Evolutionary conservation across 176 grass and related monocot genomes (phyloP).

Genomic region (Hyparrhenia diplandra): DNA sequence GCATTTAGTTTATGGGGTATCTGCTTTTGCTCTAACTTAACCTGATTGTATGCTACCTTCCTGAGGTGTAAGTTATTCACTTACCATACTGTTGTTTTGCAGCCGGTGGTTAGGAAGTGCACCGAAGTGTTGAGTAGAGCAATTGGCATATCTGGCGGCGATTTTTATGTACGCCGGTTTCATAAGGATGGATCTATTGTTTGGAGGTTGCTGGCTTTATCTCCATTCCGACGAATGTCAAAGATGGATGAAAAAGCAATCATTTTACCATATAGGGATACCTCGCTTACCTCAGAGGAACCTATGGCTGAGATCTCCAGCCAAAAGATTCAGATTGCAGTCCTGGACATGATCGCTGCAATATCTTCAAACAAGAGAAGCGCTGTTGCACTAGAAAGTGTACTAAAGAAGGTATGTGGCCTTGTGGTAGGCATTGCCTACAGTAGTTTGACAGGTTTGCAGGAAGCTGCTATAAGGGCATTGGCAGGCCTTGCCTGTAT

Average conservation of each 20-base stretch:
- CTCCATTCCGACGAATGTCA: conserved; percentile 54
- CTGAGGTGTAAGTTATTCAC: conserved; percentile 23
- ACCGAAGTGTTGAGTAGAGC: conserved; percentile 57
- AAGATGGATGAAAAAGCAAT: conserved; percentile 59
- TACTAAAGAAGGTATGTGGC: conserved; percentile 77
- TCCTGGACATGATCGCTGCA: conserved; percentile 73
- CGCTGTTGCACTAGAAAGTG: conserved; percentile 64
- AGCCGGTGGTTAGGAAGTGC: conserved; percentile 82
- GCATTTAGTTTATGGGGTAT: not conserved
- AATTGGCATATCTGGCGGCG: conserved; percentile 70
- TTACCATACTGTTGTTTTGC: conserved; percentile 28
- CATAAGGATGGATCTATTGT: conserved; percentile 73
- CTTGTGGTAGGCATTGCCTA: conserved; percentile 87
- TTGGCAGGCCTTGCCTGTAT: conserved; percentile 65
- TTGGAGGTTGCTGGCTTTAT: conserved; percentile 72
- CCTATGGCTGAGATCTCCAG: conserved; percentile 89
- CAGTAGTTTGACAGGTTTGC: conserved; percentile 50
- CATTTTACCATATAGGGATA: conserved; percentile 76
- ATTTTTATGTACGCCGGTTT: conserved; percentile 87
- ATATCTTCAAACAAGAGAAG: conserved; percentile 63
- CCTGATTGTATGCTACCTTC: conserved; percentile 7
- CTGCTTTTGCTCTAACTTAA: conserved; percentile 17
- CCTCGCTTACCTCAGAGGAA: conserved; percentile 48
- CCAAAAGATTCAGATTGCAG: conserved; percentile 83
- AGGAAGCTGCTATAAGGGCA: conserved; percentile 65